A percentile compares a stretch with the other conserved stretches of the same genome.
These are phyloP conservation scores for Sporisorium graminicola DNA, from an alignment of 1,284 basidiomycete species.

Conservation along the genomic window DNA sequence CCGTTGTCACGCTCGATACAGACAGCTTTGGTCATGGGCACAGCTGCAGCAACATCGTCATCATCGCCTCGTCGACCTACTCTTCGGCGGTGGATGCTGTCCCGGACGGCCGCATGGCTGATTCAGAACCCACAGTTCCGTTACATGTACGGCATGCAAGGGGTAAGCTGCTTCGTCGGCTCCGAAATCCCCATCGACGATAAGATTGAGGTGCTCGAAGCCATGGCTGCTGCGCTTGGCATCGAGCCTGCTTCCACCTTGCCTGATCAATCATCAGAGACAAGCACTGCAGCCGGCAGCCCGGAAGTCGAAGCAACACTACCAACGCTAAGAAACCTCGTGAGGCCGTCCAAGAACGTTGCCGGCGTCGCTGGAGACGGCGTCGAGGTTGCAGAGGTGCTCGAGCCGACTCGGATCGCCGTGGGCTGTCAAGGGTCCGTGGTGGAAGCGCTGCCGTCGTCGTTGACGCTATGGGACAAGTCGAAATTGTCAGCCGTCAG, in stretches of 20 bases:
- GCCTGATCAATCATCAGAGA: background rate
- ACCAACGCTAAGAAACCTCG: constrained; percentile 21
- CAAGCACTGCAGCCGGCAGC: background rate
- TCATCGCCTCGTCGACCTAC: background rate
- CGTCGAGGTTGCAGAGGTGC: constrained; percentile 21
- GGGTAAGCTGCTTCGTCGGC: background rate
- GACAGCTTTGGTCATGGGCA: background rate
- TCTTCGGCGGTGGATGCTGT: constrained; percentile 27
- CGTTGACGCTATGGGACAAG: constrained; percentile 64
- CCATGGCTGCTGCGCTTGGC: constrained; percentile 31
- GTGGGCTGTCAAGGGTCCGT: constrained; percentile 59
- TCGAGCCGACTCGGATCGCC: constrained; percentile 52
- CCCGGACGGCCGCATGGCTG: constrained; percentile 36
- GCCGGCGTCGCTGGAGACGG: background rate
- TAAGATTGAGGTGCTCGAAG: constrained; percentile 41
- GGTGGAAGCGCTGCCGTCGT: constrained; percentile 46
- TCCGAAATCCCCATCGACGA: constrained; percentile 20
- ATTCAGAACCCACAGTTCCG: constrained; percentile 44
- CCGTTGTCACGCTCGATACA: background rate
- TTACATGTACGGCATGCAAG: constrained; percentile 16
- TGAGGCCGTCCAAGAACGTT: background rate
- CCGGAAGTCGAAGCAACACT: background rate
- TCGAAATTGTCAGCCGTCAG: constrained; percentile 55
- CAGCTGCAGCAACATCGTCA: background rate
- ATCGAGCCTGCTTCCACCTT: background rate